Conservation (phyloP, 352 stramenopile genomes). For the Globisporangium nagaii region DNA sequence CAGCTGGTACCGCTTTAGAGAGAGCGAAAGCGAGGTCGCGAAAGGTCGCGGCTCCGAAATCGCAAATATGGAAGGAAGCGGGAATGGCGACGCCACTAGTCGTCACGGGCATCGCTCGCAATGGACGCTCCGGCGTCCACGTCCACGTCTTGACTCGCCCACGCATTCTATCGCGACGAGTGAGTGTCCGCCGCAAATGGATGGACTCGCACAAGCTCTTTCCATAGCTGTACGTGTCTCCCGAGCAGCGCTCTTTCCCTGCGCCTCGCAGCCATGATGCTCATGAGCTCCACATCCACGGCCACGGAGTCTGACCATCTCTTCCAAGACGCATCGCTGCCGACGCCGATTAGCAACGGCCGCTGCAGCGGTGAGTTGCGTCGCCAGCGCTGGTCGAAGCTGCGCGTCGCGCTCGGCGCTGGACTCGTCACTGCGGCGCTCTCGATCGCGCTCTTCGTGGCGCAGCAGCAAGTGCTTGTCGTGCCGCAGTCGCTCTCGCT, state of each 20-base stretch:
- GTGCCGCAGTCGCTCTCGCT: not conserved
- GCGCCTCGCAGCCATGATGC: slow-evolving; percentile 1
- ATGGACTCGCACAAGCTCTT: not conserved
- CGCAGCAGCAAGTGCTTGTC: not conserved
- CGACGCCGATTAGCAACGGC: not conserved
- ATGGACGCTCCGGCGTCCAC: no score
- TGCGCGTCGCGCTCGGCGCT: not conserved
- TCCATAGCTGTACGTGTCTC: not conserved
- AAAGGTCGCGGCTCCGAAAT: no score
- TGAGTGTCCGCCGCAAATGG: no score
- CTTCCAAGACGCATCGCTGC: not conserved
- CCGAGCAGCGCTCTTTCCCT: not conserved
- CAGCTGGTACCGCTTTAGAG: no score
- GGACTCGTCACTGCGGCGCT: not conserved
- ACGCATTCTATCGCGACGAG: no score
- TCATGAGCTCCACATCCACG: not conserved
- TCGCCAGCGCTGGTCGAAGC: not conserved
- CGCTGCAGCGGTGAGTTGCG: not conserved
- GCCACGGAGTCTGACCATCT: not conserved
- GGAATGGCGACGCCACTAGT: no score
- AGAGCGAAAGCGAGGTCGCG: no score
- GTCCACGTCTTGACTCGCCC: no score
- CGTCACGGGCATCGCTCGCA: no score
- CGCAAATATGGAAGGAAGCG: no score
- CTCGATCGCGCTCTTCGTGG: not conserved